Evolutionary conservation across 2,329 filamentous ascomycete genomes (phyloP).

Genomic region (Botrytis elliptica): DNA sequence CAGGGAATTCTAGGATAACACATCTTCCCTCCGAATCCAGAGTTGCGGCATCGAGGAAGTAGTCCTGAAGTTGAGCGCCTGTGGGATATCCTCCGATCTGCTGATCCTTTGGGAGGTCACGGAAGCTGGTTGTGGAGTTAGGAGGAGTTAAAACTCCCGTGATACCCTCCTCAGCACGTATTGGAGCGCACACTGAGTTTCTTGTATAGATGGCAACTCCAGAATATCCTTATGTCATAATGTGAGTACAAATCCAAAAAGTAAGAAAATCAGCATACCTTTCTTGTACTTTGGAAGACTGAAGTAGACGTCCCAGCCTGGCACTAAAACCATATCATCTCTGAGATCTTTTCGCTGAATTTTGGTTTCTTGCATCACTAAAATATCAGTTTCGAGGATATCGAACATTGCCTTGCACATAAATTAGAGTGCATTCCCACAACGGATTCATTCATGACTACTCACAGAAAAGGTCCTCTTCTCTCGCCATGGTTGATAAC

Average conservation of each 20-base stretch:
- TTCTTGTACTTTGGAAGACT: constrained; percentile 93
- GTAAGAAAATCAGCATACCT: constrained; percentile 50
- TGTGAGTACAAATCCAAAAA: constrained; percentile 15
- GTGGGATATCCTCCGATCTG: constrained; percentile 89
- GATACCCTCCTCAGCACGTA: constrained; percentile 91
- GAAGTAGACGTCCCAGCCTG: constrained; percentile 96
- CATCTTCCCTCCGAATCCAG: constrained; percentile 92
- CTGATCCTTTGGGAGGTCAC: constrained; percentile 68
- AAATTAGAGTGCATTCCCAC: constrained; percentile 10
- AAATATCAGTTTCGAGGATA: constrained; percentile 84
- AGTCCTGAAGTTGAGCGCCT: constrained; percentile 60
- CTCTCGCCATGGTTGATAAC: constrained; percentile 79
- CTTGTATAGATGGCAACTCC: constrained; percentile 94
- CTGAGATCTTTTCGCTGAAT: constrained; percentile 88
- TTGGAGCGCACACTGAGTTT: constrained; percentile 79
- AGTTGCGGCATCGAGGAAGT: constrained; percentile 64
- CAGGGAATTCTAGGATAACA: constrained; percentile 87
- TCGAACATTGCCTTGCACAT: constrained; percentile 80
- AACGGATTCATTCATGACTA: neutral
- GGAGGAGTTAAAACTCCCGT: constrained; percentile 76
- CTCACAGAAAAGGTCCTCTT: constrained; percentile 66
- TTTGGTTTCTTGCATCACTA: constrained; percentile 94
- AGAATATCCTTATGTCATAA: constrained; percentile 70
- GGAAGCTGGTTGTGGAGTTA: constrained; percentile 67
- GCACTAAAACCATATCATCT: constrained; percentile 94